phyloP scores from a whole-genome alignment of 805 yeast genomes.

The Candida nonsorbophila region DNA sequence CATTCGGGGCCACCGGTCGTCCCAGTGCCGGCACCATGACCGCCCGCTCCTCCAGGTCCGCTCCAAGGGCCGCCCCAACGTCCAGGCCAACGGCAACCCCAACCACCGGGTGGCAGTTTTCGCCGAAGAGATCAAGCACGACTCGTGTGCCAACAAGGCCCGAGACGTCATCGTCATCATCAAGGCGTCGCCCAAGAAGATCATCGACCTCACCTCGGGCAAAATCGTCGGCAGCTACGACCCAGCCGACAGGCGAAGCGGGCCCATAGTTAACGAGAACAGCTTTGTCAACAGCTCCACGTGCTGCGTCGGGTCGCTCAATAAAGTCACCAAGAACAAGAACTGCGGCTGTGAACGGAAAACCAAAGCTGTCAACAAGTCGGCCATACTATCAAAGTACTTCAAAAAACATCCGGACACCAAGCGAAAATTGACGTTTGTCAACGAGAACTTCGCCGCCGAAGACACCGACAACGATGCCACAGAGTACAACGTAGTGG shows the following conservation, averaged over 20 bases:
- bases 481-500: conserved; percentile 15
- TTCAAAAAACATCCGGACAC: conserved; percentile 19
- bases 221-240: conserved; percentile 35
- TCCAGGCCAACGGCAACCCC: conserved; percentile 45
- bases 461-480: conserved; percentile 1
- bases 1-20: conserved; percentile 88
- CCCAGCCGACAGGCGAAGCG: conserved; percentile 13
- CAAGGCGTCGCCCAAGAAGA: conserved; percentile 34
- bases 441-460: conserved; percentile 10
- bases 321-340: conserved; percentile 8
- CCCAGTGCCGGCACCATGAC: conserved; percentile 75
- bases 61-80: conserved; percentile 81
- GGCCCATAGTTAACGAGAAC: conserved; percentile 20
- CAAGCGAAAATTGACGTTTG: conserved; percentile 10
- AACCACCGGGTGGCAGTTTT: conserved; percentile 56
- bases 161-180: conserved; percentile 19
- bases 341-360: conserved; percentile 26
- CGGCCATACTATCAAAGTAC: conserved; percentile 29
- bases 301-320: conserved; percentile 22
- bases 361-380: conserved; percentile 26
- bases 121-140: conserved; percentile 34
- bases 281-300: conserved; percentile 29
- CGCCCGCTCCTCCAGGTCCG: conserved; percentile 83
- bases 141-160: not conserved
- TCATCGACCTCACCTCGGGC: conserved; percentile 31